Evolutionary conservation across 1,139 yeast genomes (phyloP).

Genomic region (Yamadazyma triangularis): DNA sequence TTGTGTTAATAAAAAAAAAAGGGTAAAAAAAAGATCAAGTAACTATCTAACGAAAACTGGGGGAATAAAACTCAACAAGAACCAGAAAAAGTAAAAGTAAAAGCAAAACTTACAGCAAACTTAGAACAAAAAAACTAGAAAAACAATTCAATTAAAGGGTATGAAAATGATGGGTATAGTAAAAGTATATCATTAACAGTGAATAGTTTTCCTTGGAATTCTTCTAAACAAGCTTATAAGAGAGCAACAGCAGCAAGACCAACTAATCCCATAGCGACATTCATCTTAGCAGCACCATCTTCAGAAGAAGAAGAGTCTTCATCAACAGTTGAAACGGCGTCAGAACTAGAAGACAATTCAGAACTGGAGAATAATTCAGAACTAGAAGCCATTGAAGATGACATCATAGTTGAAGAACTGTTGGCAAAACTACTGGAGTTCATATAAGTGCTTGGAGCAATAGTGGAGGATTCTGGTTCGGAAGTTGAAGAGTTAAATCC

Average conservation of each 20-base stretch:
- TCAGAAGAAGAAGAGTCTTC: constrained; percentile 11
- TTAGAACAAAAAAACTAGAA: not conserved
- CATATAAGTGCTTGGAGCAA: constrained; percentile 1
- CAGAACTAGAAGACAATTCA: constrained; percentile 8
- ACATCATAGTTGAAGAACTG: not conserved
- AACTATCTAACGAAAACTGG: not conserved
- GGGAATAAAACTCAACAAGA: not conserved
- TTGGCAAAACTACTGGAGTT: constrained; percentile 5
- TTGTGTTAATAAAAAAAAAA: too few relatives aligned
- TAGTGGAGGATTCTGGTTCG: constrained; percentile 7
- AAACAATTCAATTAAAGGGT: too few relatives aligned
- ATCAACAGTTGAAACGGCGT: constrained; percentile 11
- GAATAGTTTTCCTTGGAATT: too few relatives aligned
- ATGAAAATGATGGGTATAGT: not conserved
- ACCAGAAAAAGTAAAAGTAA: not conserved
- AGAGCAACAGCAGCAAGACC: constrained; percentile 48
- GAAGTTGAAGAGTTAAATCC: constrained; percentile 15
- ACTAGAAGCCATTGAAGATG: too few relatives aligned
- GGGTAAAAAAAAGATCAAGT: too few relatives aligned
- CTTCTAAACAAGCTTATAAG: too few relatives aligned
- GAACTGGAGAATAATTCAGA: too few relatives aligned
- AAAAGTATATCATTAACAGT: too few relatives aligned
- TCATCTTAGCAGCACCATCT: constrained; percentile 32
- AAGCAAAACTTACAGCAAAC: too few relatives aligned
- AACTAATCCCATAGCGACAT: constrained; percentile 33